Base-by-base conservation (phyloP, 352 stramenopile species). In the Phytophthora colocasiae region DNA sequence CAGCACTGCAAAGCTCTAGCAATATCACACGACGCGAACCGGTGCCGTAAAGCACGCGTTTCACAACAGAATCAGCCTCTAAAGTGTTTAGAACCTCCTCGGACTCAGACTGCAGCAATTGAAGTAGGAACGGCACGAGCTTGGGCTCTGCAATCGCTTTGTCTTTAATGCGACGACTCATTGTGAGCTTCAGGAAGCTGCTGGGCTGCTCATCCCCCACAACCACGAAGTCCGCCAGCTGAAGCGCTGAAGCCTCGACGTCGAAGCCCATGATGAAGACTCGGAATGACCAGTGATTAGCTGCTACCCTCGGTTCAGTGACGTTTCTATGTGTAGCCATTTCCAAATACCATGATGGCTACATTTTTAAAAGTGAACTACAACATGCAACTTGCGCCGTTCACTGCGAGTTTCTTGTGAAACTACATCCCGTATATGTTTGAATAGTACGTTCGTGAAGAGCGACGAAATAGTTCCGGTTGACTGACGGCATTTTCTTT, bases 161-260 rank as follows among this genome's bases (percentile, higher is more conserved):
- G 58, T 86, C 74, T 27, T 80, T 74, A 53, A 92, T 85, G 40
- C 82, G 82, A 19, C 84, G 84, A 49, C 82, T 91, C 81, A 92
- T 92, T 15, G 77, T 87, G 63, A 87, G 75, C 59, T 87, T 89
- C 54, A 92, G 62, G 59, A 85, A 84, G 32, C 43, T 57, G 58
- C 81, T 92, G 43, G 81, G 73, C 50, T 77, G 44, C 14, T 78
- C 67, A 63, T 90, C n/a, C n/a, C n/a, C n/a, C n/a, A n/a, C 80
- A 2, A 48, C 50, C 41, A 92, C 70, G 47, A 80, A 92, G 56
- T 90, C 80, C 12, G 66, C 58, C 40, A 90, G 39, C 51, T 53
- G 31, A 8, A 71, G 65, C 64, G 36, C 49, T 11, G 27, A 15
- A 34, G 26, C 6, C 27, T 41, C 50, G 9, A 22, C 31, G 14